Conservation (phyloP, 306 rosid genomes). For the Corylus avellana region DNA sequence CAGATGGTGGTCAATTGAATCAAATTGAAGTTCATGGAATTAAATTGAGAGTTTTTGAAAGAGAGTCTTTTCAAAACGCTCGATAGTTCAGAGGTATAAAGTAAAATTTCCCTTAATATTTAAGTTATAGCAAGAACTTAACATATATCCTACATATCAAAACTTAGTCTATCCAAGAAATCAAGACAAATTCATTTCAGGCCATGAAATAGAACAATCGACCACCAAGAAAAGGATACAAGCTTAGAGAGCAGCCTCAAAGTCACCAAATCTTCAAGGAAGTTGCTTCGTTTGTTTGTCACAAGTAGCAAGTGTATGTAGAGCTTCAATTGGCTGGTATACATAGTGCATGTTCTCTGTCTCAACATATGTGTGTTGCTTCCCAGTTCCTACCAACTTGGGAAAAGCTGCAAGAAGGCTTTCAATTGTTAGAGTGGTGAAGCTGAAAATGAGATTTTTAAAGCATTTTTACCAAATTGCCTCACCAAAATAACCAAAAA, state of each 20-base stretch:
- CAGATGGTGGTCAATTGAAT: too few relatives aligned
- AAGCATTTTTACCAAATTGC: too few relatives aligned
- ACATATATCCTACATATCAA: constrained; percentile 6
- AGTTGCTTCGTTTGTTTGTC: constrained; percentile 95
- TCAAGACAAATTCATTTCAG: constrained; percentile 4
- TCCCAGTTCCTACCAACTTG: constrained; percentile 91
- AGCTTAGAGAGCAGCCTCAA: constrained; percentile 92
- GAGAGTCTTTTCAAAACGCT: fast-evolving
- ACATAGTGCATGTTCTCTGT: constrained; percentile 97
- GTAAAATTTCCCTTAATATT: too few relatives aligned
- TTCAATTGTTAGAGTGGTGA: constrained; percentile 44
- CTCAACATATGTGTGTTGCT: constrained; percentile 93
- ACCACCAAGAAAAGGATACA: constrained; percentile 62
- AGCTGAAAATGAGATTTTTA: too few relatives aligned
- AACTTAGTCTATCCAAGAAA: constrained; percentile 16
- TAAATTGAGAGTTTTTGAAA: too few relatives aligned
- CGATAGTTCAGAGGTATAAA: too few relatives aligned
- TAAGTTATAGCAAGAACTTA: constrained; percentile 23
- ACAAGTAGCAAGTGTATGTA: constrained; percentile 79
- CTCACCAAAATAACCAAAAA: too few relatives aligned
- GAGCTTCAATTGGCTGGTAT: constrained; percentile 93
- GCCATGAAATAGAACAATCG: constrained; percentile 22
- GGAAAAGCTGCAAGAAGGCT: constrained; percentile 99
- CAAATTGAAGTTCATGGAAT: too few relatives aligned
- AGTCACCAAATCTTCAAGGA: constrained; percentile 94